Evolutionary conservation across 2,329 filamentous ascomycete species (phyloP).

Genomic region (Sclerotinia borealis): DNA sequence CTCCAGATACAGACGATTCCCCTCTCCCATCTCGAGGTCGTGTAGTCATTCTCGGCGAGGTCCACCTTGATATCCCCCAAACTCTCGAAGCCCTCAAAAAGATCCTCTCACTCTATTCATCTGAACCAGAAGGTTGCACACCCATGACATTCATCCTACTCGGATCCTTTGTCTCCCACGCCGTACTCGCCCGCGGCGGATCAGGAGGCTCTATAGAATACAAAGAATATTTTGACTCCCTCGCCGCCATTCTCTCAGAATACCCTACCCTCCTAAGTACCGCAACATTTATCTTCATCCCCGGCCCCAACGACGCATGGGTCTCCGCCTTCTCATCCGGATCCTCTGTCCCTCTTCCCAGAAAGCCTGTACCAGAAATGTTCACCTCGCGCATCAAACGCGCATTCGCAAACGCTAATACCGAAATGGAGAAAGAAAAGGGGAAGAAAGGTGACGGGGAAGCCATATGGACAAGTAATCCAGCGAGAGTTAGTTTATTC

Average conservation of each 20-base stretch:
- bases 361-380: conserved; percentile 71
- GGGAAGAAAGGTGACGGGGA: conserved; percentile 55
- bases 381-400: conserved; percentile 85
- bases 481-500: conserved; percentile 74
- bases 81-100: conserved; percentile 75
- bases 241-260: conserved; percentile 76
- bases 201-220: conserved; percentile 85
- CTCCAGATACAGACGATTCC: conserved; percentile 16
- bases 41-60: conserved; percentile 74
- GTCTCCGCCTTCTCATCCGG: conserved; percentile 76
- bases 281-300: conserved; percentile 85
- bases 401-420: conserved; percentile 71
- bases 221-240: conserved; percentile 89
- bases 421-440: conserved; percentile 51
- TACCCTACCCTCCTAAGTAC: conserved; percentile 73
- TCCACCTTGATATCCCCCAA: conserved; percentile 80
- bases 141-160: conserved; percentile 78
- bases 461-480: conserved; percentile 85
- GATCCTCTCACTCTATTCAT: conserved; percentile 68
- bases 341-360: conserved; percentile 62
- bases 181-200: conserved; percentile 61
- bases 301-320: conserved; percentile 98
- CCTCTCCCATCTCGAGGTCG: conserved; percentile 40
- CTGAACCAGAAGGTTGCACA: conserved; percentile 54
- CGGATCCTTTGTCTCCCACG: conserved; percentile 72